phyloP scores from a whole-genome alignment of 371 early-diverging fungal genomes.

The Dinochytrium kinnereticum region DNA sequence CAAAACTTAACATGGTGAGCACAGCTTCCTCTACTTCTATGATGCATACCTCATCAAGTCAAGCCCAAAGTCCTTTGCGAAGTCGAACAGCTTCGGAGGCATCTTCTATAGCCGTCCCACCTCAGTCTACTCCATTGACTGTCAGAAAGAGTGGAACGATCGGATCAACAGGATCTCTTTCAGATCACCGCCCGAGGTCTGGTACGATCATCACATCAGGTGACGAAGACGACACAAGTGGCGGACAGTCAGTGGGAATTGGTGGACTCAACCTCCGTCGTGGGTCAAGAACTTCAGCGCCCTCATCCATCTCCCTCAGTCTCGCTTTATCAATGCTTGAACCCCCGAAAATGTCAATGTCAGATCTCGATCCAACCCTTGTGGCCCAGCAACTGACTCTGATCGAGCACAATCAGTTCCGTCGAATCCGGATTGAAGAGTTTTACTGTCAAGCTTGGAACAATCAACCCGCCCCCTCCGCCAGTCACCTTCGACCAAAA shows the following conservation, averaged over 20 bases:
- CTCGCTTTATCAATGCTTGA: conserved; percentile 25
- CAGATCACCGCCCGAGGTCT: neutral
- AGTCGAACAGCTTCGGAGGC: too few species aligned
- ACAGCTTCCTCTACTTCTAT: neutral
- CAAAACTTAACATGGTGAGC: neutral
- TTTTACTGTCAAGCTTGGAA: conserved; percentile 60
- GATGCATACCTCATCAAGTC: neutral
- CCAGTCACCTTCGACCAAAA: neutral
- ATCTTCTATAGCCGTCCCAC: neutral
- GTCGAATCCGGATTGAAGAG: conserved; percentile 58
- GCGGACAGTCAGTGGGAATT: too few species aligned
- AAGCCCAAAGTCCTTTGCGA: neutral
- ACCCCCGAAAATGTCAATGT: conserved; percentile 20
- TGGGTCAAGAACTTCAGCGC: neutral
- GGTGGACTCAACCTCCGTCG: neutral
- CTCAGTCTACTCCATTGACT: neutral
- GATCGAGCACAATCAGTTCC: conserved; percentile 64
- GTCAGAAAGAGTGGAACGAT: neutral
- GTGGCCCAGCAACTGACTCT: conserved; percentile 66
- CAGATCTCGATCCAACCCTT: conserved; percentile 35
- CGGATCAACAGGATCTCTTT: neutral
- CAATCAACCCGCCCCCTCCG: conserved; percentile 18
- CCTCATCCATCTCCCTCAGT: neutral
- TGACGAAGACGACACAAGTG: neutral
- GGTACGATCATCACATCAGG: too few species aligned